Base-by-base conservation (phyloP, 2,329 filamentous ascomycete species). In the Claviceps quebecensis region DNA sequence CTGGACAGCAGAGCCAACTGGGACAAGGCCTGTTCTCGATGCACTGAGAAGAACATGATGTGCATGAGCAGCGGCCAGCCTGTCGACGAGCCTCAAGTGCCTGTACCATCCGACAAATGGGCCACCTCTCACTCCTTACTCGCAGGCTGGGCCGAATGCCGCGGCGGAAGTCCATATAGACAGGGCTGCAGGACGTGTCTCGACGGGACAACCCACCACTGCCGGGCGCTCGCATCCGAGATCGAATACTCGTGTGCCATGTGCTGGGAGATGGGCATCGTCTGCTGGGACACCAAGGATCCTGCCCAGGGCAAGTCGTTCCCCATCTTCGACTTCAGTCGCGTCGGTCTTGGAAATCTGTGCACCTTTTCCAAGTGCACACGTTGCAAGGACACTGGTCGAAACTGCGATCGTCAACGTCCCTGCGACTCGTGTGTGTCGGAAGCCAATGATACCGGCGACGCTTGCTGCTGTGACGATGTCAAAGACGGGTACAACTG, bases 351-450 rank as follows among this genome's bases (percentile, higher is more conserved):
- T 45, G 65, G 65, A 5, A 52, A 54, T 23, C 57, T 55, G 19
- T 50, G 58, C 50, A 53, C 61, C 11, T 67, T 61, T 52, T 40
- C 53, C 11, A 51, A 53, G 0, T 68, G 64, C 52, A 8, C 36
- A 1, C 52, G 52, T 16, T 68, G 65, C 54, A 14, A 48, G 4
- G 39, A 50, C 1, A 56, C 43, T 6, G 54, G 54, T 2, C 46
- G 59, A 1, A 57, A 60, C 49, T 70, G 68, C 52, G 68, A 70
- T 47, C 61, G 63, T 1, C 65, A 66, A 50, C 60, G 66, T 19
- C 68, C 67, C 1, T 70, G 68, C 51, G 64, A 69, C 48, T 64
- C 60, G 4, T 70, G 68, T 56, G 51, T 54, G 11, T 16, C 46
- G 7, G 19, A 49, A n/a, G 39, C 40, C 9, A 22, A 8, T 1